These are phyloP conservation scores for Cornus controversa DNA, from an alignment of 148 eudicot genomes.

Conservation along the genomic window DNA sequence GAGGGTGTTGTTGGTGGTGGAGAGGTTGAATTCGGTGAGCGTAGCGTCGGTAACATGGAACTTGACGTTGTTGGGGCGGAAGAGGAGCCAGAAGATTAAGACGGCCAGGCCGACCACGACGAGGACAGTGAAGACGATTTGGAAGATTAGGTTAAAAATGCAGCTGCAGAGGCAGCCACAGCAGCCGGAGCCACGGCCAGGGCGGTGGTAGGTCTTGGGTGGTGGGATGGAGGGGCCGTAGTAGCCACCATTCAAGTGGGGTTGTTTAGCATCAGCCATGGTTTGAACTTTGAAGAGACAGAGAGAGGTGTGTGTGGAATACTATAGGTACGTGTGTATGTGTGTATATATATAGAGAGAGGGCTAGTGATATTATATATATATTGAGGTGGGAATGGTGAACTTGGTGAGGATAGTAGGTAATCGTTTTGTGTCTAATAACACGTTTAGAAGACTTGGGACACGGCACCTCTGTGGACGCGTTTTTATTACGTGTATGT, in stretches of 20 bases:
- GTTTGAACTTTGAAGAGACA: neutral
- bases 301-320: neutral
- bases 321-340: no score
- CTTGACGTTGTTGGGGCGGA: slow-evolving; percentile 65
- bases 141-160: slow-evolving; percentile 44
- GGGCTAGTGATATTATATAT: no score
- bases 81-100: slow-evolving; percentile 53
- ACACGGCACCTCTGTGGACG: neutral
- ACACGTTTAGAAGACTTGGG: no score
- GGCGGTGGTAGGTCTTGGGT: slow-evolving; percentile 45
- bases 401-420: neutral
- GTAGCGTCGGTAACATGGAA: slow-evolving; percentile 58
- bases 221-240: slow-evolving; percentile 79
- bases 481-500: neutral
- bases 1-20: slow-evolving; percentile 38
- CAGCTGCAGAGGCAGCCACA: slow-evolving; percentile 53
- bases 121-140: slow-evolving; percentile 43
- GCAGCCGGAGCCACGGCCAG: slow-evolving; percentile 41
- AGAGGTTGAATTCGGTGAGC: slow-evolving; percentile 52
- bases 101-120: slow-evolving; percentile 32
- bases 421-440: no score
- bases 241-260: slow-evolving; percentile 74
- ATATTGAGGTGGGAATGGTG: neutral
- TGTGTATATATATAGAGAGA: no score
- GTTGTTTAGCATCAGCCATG: slow-evolving; percentile 47